Percentiles rank a stretch among this genome's conserved stretches.
These are phyloP conservation scores for Leptographium flavum DNA, from an alignment of 2,329 filamentous ascomycete genomes.

Conservation along the genomic window DNA sequence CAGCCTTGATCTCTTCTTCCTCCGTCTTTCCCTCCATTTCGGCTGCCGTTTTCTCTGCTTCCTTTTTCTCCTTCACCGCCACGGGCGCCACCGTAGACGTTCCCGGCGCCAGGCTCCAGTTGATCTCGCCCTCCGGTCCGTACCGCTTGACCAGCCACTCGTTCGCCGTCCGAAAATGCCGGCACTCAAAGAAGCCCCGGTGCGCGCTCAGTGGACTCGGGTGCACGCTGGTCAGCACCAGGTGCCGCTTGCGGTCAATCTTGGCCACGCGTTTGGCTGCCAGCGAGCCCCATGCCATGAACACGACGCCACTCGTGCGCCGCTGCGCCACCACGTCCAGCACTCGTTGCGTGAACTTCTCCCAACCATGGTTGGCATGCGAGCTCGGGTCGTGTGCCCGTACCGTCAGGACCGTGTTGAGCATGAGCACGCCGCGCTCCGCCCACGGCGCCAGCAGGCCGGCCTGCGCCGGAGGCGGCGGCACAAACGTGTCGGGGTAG, in stretches of 20 bases:
- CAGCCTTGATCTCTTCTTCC: constrained; percentile 11
- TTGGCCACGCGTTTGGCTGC: constrained; percentile 66
- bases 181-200: constrained; percentile 70
- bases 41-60: not conserved
- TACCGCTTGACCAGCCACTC: constrained; percentile 72
- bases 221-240: constrained; percentile 77
- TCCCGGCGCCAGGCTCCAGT: constrained; percentile 54
- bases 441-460: constrained; percentile 90
- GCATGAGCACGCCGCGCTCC: constrained; percentile 76
- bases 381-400: constrained; percentile 77
- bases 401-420: constrained; percentile 93
- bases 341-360: constrained; percentile 78
- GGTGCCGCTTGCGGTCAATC: constrained; percentile 59
- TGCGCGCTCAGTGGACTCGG: constrained; percentile 83
- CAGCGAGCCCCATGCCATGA: constrained; percentile 83
- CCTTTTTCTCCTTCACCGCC: constrained; percentile 8
- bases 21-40: constrained; percentile 5
- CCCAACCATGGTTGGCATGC: constrained; percentile 81
- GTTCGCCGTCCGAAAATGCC: constrained; percentile 70
- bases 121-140: constrained; percentile 64
- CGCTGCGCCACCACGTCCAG: constrained; percentile 76
- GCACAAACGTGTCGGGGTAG: constrained; percentile 65
- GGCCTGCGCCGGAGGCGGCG: constrained; percentile 61
- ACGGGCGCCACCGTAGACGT: constrained; percentile 11
- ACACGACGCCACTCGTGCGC: constrained; percentile 72